Percentiles rank a stretch among this genome's conserved stretches.
phyloP scores from a whole-genome alignment of 140 eudicot genomes.

The Cichorium intybus region DNA sequence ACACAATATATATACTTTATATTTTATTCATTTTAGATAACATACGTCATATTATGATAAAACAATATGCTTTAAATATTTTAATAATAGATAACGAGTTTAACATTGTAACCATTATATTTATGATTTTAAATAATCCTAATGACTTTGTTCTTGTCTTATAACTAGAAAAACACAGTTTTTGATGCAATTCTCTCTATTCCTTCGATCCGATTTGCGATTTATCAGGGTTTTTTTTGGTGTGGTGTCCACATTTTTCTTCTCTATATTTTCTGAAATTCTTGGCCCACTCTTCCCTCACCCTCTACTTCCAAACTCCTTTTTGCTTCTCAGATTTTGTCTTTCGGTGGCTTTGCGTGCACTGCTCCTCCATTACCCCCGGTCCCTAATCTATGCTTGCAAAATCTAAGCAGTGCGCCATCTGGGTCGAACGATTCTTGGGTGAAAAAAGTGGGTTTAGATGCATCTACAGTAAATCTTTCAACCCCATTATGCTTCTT shows the following conservation, averaged over 20 bases:
- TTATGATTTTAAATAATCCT: not conserved
- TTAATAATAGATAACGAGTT: not conserved
- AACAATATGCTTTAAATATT: not conserved
- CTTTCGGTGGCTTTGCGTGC: conserved; percentile 53
- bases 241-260: not conserved
- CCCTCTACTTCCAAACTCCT: conserved; percentile 15
- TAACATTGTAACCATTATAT: not conserved
- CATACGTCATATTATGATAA: not conserved
- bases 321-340: conserved; percentile 37
- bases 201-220: conserved; percentile 4
- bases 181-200: conserved; percentile 1
- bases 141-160: not conserved
- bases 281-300: conserved; percentile 20
- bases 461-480: conserved; percentile 30
- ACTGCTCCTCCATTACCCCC: conserved; percentile 18
- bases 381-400: conserved; percentile 9
- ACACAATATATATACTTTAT: not conserved
- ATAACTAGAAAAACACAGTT: not conserved
- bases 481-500: conserved; percentile 24
- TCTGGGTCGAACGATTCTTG: not conserved
- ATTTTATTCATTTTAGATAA: not conserved
- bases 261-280: conserved; percentile 1
- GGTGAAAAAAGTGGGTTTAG: conserved; percentile 18
- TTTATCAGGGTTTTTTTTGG: conserved; percentile 12
- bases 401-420: conserved; percentile 6